These are phyloP conservation scores for Dactylellina drechsleri DNA, from an alignment of 2,329 filamentous ascomycete genomes.

Conservation along the genomic window DNA sequence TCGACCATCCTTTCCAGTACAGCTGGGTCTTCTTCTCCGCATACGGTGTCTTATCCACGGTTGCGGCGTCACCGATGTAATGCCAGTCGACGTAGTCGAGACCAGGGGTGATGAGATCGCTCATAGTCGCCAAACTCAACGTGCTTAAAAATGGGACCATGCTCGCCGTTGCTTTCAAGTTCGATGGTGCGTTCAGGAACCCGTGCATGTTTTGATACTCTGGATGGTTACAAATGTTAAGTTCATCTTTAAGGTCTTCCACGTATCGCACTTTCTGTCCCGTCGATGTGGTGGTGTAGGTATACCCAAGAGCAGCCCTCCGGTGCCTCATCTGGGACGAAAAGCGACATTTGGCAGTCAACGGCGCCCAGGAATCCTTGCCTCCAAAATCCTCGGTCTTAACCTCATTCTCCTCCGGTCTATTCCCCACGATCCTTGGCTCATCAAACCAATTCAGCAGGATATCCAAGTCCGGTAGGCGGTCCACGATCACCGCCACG, in stretches of 20 bases:
- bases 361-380: slow-evolving; percentile 59
- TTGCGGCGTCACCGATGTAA: slow-evolving; percentile 63
- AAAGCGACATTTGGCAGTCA: slow-evolving; percentile 65
- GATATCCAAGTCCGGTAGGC: slow-evolving; percentile 56
- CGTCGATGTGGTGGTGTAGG: neutral
- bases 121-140: slow-evolving; percentile 65
- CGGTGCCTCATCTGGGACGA: slow-evolving; percentile 2
- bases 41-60: slow-evolving; percentile 64
- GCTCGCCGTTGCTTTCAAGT: slow-evolving; percentile 63
- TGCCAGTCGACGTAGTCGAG: slow-evolving; percentile 64
- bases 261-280: slow-evolving; percentile 55
- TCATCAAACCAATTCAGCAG: slow-evolving; percentile 59
- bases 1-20: slow-evolving; percentile 70
- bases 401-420: slow-evolving; percentile 61
- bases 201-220: slow-evolving; percentile 65
- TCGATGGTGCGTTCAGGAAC: slow-evolving; percentile 64
- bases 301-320: neutral
- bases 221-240: slow-evolving; percentile 64
- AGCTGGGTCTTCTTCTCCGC: slow-evolving; percentile 65
- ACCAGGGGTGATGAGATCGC: slow-evolving; percentile 67
- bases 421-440: slow-evolving; percentile 61
- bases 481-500: slow-evolving; percentile 38
- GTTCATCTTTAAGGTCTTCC: neutral
- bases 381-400: slow-evolving; percentile 60
- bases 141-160: slow-evolving; percentile 66